Percentiles rank a stretch among this genome's conserved stretches.
Conservation (phyloP, 176 grass and related monocot genomes). For the Zea luxurians region DNA sequence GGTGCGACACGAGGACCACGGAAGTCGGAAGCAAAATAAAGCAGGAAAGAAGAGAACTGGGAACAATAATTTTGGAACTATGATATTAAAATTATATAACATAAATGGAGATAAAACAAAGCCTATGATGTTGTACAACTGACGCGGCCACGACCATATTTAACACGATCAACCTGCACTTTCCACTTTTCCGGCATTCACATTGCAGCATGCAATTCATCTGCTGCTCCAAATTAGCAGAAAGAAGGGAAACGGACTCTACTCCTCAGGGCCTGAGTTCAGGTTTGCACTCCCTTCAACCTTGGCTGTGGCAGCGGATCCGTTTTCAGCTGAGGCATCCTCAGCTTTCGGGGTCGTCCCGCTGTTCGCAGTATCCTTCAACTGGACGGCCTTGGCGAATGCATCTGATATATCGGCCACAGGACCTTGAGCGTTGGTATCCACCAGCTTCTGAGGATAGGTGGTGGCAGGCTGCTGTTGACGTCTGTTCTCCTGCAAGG, state of each 20-base stretch:
- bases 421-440: slow-evolving; percentile 33
- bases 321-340: slow-evolving; percentile 24
- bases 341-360: slow-evolving; percentile 35
- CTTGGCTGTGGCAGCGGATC: slow-evolving; percentile 25
- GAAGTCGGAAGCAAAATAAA: slow-evolving; percentile 18
- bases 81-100: slow-evolving; percentile 61
- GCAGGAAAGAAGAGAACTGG: slow-evolving; percentile 20
- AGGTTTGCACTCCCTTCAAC: slow-evolving; percentile 44
- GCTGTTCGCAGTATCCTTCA: slow-evolving; percentile 44
- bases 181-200: slow-evolving; percentile 32
- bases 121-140: slow-evolving; percentile 68
- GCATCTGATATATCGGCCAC: slow-evolving; percentile 51
- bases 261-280: slow-evolving; percentile 22
- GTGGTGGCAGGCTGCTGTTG: slow-evolving; percentile 58
- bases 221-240: slow-evolving; percentile 47
- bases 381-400: slow-evolving; percentile 54
- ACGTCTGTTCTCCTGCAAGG: slow-evolving; percentile 79
- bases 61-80: slow-evolving; percentile 44
- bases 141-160: slow-evolving; percentile 36
- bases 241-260: slow-evolving; percentile 25
- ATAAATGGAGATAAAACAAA: slow-evolving; percentile 65
- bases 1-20: slow-evolving; percentile 39
- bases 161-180: slow-evolving; percentile 15
- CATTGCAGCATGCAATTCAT: slow-evolving; percentile 24
- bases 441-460: slow-evolving; percentile 40